Evolutionary conservation across 768 basidiomycete genomes (phyloP).

Genomic region (Strobilomyces echinocephalus): DNA sequence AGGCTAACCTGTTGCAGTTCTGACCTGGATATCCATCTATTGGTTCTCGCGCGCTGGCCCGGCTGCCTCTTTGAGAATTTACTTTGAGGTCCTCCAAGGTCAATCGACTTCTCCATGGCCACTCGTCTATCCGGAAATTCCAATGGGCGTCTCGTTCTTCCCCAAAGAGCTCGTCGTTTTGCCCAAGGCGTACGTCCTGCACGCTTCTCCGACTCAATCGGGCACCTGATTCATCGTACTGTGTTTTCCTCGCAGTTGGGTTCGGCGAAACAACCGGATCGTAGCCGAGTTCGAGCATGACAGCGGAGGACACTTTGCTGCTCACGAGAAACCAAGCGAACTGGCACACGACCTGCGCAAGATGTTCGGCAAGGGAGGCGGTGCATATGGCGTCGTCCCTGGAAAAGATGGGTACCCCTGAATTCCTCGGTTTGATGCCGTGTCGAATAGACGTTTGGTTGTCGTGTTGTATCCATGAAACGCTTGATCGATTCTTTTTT

Average conservation of each 20-base stretch:
- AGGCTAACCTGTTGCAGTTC: slow-evolving; percentile 40
- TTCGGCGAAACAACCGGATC: slow-evolving; percentile 30
- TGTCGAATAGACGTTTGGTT: not conserved
- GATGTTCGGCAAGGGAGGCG: slow-evolving; percentile 54
- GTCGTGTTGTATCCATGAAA: not conserved
- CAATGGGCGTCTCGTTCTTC: slow-evolving; percentile 46
- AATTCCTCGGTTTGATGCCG: not conserved
- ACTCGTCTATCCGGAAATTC: slow-evolving; percentile 25
- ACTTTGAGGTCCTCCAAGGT: slow-evolving; percentile 42
- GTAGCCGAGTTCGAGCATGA: slow-evolving; percentile 48
- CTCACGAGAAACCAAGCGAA: slow-evolving; percentile 31
- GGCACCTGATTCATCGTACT: not conserved
- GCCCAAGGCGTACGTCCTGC: slow-evolving; percentile 34
- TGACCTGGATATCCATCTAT: slow-evolving; percentile 56
- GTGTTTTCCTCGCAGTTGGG: slow-evolving; percentile 35
- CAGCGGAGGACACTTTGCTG: slow-evolving; percentile 50
- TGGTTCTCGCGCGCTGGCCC: slow-evolving; percentile 59
- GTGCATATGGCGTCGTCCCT: slow-evolving; percentile 44
- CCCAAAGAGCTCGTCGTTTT: slow-evolving; percentile 41
- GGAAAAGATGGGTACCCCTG: slow-evolving; percentile 39
- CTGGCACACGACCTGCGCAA: slow-evolving; percentile 49
- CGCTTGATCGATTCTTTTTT: not conserved
- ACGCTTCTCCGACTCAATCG: not conserved
- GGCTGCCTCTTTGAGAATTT: slow-evolving; percentile 52
- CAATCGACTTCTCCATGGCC: not conserved